phyloP scores from a whole-genome alignment of 1,284 basidiomycete species.

The Cryptococcus sp. region DNA sequence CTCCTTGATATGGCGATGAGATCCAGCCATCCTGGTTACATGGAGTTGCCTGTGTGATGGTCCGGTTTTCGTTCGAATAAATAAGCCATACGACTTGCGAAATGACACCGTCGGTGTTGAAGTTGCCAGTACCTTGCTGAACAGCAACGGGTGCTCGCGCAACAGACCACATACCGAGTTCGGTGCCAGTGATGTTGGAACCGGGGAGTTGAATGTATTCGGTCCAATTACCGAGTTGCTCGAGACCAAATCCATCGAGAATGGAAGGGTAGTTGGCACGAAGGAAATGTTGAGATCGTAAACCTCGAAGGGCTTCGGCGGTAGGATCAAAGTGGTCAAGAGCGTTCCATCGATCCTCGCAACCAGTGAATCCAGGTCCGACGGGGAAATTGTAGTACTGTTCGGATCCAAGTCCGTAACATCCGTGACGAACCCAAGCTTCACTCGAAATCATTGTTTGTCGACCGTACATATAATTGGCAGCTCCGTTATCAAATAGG shows the following conservation, averaged over 20 bases:
- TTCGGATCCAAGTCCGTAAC: slow-evolving; percentile 77
- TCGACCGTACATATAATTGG: slow-evolving; percentile 80
- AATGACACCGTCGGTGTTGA: slow-evolving; percentile 49
- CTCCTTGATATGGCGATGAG: slow-evolving; percentile 65
- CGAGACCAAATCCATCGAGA: slow-evolving; percentile 77
- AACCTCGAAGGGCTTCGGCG: slow-evolving; percentile 64
- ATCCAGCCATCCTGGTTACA: slow-evolving; percentile 64
- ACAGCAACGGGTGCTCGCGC: slow-evolving; percentile 60
- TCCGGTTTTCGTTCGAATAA: slow-evolving; percentile 76
- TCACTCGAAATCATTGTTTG: slow-evolving; percentile 78
- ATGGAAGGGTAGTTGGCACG: slow-evolving; percentile 65
- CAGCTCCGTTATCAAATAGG: slow-evolving; percentile 71
- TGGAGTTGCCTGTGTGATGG: slow-evolving; percentile 59
- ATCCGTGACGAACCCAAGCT: slow-evolving; percentile 88
- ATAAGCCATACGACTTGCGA: slow-evolving; percentile 69
- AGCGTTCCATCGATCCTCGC: slow-evolving; percentile 79
- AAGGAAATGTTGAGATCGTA: slow-evolving; percentile 67
- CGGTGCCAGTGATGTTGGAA: slow-evolving; percentile 70
- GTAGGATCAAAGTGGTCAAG: slow-evolving; percentile 94
- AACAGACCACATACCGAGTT: slow-evolving; percentile 80
- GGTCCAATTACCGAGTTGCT: slow-evolving; percentile 77
- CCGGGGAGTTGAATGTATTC: slow-evolving; percentile 69
- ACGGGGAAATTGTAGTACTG: slow-evolving; percentile 88
- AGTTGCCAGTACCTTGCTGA: slow-evolving; percentile 51
- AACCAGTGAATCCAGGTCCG: slow-evolving; percentile 70